Percentiles rank a stretch among this genome's conserved stretches.
phyloP scores from a whole-genome alignment of 2,329 filamentous ascomycete species.

The Eurotiales sp. region DNA sequence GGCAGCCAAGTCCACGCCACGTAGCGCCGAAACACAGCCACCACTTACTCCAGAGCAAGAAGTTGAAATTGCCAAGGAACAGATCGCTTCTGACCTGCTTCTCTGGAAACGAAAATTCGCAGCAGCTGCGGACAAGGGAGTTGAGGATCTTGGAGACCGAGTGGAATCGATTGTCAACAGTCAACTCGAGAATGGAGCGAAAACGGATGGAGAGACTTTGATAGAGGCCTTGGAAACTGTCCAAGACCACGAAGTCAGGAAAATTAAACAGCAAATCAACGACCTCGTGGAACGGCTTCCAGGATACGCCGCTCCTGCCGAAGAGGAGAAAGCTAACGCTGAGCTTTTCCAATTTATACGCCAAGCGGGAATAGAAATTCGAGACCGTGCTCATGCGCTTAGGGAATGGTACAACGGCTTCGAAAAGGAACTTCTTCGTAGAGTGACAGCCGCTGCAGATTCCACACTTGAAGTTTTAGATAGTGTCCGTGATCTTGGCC shows the following conservation, averaged over 20 bases:
- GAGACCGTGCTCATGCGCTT: slow-evolving; percentile 71
- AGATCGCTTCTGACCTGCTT: slow-evolving; percentile 72
- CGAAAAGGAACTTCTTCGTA: slow-evolving; percentile 63
- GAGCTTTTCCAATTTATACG: slow-evolving; percentile 57
- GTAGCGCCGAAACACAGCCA: slow-evolving; percentile 24
- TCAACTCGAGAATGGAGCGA: slow-evolving; percentile 64
- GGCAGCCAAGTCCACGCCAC: slow-evolving; percentile 20
- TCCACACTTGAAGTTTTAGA: slow-evolving; percentile 80
- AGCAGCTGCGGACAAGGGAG: slow-evolving; percentile 77
- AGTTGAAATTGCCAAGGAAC: slow-evolving; percentile 50
- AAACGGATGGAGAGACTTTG: slow-evolving; percentile 43
- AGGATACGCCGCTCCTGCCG: slow-evolving; percentile 52
- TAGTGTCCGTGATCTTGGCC: slow-evolving; percentile 73
- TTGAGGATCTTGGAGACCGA: slow-evolving; percentile 62
- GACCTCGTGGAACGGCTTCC: slow-evolving; percentile 53
- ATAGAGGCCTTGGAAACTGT: slow-evolving; percentile 66
- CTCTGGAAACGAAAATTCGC: slow-evolving; percentile 88
- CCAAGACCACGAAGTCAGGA: slow-evolving; percentile 59
- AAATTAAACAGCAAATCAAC: slow-evolving; percentile 65
- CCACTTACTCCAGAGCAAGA: slow-evolving; percentile 44
- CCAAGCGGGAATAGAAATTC: slow-evolving; percentile 66
- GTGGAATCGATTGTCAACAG: slow-evolving; percentile 68
- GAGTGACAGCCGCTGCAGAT: slow-evolving; percentile 69
- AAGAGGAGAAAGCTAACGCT: slow-evolving; percentile 51
- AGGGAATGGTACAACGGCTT: slow-evolving; percentile 72